phyloP scores from a whole-genome alignment of 768 basidiomycete species.

The Lentinula edodes region DNA sequence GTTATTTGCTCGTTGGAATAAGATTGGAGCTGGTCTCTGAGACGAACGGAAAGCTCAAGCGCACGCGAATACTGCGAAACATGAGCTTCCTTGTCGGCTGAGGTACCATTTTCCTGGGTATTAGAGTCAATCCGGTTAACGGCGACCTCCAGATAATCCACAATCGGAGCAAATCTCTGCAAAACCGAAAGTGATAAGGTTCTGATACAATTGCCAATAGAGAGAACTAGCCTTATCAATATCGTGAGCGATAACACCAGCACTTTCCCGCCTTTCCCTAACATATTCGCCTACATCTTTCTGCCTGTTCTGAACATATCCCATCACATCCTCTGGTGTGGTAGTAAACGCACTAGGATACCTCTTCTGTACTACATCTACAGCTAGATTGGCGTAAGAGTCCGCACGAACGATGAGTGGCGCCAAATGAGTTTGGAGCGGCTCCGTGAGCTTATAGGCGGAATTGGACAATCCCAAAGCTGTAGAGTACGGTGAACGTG shows the following conservation, averaged over 20 bases:
- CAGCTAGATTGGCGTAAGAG: constrained; percentile 64
- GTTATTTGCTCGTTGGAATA: constrained; percentile 71
- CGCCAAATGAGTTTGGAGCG: constrained; percentile 58
- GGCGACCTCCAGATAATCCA: constrained; percentile 63
- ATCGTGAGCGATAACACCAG: constrained; percentile 59
- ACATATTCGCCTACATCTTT: constrained; percentile 49
- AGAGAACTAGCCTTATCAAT: constrained; percentile 54
- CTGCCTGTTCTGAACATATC: constrained; percentile 50
- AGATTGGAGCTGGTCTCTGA: constrained; percentile 56
- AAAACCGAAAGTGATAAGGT: constrained; percentile 13
- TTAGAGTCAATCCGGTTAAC: constrained; percentile 37
- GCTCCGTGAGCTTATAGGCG: constrained; percentile 59
- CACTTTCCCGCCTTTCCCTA: constrained; percentile 22
- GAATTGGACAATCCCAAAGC: constrained; percentile 56
- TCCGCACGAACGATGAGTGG: constrained; percentile 63
- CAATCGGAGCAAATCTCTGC: constrained; percentile 68
- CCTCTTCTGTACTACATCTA: constrained; percentile 66
- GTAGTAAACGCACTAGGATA: constrained; percentile 76
- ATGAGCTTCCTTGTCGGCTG: constrained; percentile 42
- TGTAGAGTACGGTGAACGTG: constrained; percentile 57
- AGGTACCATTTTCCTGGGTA: constrained; percentile 36
- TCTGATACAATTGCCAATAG: constrained; percentile 56
- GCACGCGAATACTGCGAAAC: constrained; percentile 78
- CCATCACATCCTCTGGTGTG: constrained; percentile 65
- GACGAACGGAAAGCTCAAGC: constrained; percentile 54